Percentiles rank a stretch among this genome's conserved stretches.
Conservation (phyloP, 1,284 basidiomycete genomes). For the Cryptococcus neoformans region DNA sequence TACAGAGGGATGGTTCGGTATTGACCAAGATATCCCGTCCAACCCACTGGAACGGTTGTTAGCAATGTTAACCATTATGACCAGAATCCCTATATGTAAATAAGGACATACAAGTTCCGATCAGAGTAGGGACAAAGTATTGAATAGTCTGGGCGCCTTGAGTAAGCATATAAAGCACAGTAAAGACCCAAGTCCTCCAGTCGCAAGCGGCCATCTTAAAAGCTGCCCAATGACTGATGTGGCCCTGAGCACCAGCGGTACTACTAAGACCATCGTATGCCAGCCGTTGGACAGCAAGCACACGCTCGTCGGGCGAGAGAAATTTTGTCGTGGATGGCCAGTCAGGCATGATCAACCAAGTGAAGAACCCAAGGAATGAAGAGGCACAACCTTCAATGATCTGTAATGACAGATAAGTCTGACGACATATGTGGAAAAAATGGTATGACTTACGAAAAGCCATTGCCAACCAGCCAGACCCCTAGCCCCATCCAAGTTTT, state of each 20-base stretch:
- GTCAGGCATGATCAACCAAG: slow-evolving; percentile 44
- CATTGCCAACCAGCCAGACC: slow-evolving; percentile 47
- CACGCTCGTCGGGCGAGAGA: slow-evolving; percentile 48
- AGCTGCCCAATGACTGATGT: slow-evolving; percentile 45
- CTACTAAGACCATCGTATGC: slow-evolving; percentile 47
- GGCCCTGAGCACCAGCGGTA: slow-evolving; percentile 29
- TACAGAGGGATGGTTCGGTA: slow-evolving; percentile 54
- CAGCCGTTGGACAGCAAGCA: slow-evolving; percentile 51
- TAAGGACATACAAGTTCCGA: slow-evolving; percentile 26
- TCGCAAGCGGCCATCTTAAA: slow-evolving; percentile 42
- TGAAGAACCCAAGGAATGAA: slow-evolving; percentile 32
- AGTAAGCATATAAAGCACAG: slow-evolving; percentile 47
- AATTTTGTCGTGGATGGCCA: slow-evolving; percentile 50
- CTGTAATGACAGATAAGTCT: too few species aligned
- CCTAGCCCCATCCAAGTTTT: slow-evolving; percentile 41
- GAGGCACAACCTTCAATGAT: slow-evolving; percentile 44
- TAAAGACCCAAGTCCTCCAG: slow-evolving; percentile 42
- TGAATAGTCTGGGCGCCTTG: slow-evolving; percentile 53
- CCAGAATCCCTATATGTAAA: not conserved
- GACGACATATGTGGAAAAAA: too few species aligned
- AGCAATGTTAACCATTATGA: not conserved
- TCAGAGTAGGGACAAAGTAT: slow-evolving; percentile 52
- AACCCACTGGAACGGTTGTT: slow-evolving; percentile 32
- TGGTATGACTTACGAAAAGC: slow-evolving; percentile 24
- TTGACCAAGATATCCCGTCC: slow-evolving; percentile 48